Conservation (phyloP, 2,329 filamentous ascomycete genomes). For the Arthrobotrys sinensis region DNA sequence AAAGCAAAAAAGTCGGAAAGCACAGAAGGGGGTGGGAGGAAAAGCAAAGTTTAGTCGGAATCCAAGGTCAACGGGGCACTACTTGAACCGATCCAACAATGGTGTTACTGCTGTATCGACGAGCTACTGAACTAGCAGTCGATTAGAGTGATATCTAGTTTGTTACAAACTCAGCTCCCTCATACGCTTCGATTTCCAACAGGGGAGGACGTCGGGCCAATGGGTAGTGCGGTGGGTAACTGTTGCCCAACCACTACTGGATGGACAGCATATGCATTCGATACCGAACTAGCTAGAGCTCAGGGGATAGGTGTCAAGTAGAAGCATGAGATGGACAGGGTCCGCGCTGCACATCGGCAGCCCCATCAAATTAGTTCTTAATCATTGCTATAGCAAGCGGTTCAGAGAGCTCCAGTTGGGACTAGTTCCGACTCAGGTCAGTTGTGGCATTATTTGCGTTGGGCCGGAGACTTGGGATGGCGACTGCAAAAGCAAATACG, state of each 20-base stretch:
- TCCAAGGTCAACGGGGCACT: neutral
- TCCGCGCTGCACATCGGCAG: slow-evolving; percentile 15
- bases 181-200: slow-evolving; percentile 11
- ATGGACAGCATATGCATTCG: slow-evolving; percentile 4
- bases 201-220: slow-evolving; percentile 8
- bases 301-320: slow-evolving; percentile 28
- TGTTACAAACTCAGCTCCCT: slow-evolving; percentile 2
- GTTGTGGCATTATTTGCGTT: slow-evolving; percentile 59
- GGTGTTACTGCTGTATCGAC: slow-evolving; percentile 12
- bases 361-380: slow-evolving; percentile 19
- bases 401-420: slow-evolving; percentile 33
- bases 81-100: slow-evolving; percentile 4
- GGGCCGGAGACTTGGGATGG: slow-evolving; percentile 24
- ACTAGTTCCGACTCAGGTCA: slow-evolving; percentile 6
- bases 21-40: neutral
- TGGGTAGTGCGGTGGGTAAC: neutral
- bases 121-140: neutral
- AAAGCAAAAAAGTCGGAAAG: slow-evolving; percentile 18
- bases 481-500: slow-evolving; percentile 10
- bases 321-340: slow-evolving; percentile 43
- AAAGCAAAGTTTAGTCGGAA: slow-evolving; percentile 44
- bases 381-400: neutral
- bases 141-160: slow-evolving; percentile 6
- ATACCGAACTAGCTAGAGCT: slow-evolving; percentile 19
- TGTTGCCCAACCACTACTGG: slow-evolving; percentile 1